Conservation (phyloP, 768 basidiomycete species). For the Boletales sp. region DNA sequence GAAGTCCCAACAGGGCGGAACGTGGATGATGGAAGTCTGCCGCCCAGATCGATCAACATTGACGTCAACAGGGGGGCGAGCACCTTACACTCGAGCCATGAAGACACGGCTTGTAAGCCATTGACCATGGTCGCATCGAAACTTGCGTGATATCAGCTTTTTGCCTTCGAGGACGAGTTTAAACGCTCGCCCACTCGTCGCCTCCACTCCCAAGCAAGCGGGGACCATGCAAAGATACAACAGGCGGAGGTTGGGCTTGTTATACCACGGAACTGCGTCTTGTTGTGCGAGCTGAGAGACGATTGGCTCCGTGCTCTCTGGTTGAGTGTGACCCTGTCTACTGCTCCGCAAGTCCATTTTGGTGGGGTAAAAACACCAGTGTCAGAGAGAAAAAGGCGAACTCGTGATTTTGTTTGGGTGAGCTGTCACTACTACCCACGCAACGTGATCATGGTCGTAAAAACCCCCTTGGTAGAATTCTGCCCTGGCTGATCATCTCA, state of each 20-base stretch:
- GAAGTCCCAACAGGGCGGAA: slow-evolving; percentile 50
- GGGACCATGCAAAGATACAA: no score
- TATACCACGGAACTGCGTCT: no score
- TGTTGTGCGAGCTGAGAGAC: slow-evolving; percentile 7
- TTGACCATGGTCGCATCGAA: slow-evolving; percentile 55
- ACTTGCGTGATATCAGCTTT: slow-evolving; percentile 2
- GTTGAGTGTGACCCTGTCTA: background rate
- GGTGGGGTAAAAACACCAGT: background rate
- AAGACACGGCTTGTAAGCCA: slow-evolving; percentile 54
- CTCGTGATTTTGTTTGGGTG: no score
- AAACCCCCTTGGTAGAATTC: no score
- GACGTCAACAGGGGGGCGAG: background rate
- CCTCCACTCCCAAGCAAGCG: no score
- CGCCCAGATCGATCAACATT: background rate
- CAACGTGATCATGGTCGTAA: no score
- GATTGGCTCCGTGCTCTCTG: slow-evolving; percentile 1
- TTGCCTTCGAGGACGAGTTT: background rate
- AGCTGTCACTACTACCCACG: no score
- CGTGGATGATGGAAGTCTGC: slow-evolving; percentile 52
- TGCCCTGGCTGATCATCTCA: no score
- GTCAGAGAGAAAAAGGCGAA: no score
- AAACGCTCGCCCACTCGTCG: slow-evolving; percentile 14
- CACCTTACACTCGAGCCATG: slow-evolving; percentile 49
- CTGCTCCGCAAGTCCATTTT: slow-evolving; percentile 3
- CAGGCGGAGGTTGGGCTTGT: no score